Evolutionary conservation across 306 rosid species (phyloP).

Genomic region (Acacia confusa): DNA sequence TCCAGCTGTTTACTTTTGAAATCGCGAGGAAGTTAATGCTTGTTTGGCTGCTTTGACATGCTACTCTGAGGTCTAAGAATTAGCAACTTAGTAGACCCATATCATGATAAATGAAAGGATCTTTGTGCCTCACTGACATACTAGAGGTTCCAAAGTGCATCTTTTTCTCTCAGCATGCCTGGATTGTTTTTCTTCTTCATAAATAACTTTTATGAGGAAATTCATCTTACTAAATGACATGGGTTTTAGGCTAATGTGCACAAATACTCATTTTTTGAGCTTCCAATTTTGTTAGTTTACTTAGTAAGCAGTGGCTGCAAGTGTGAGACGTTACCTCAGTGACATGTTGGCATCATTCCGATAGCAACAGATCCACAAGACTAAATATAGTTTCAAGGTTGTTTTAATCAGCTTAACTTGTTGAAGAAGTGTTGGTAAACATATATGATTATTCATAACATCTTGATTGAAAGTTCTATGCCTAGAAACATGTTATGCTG

Average conservation of each 20-base stretch:
- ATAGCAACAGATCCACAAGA: neutral
- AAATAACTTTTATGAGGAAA: neutral
- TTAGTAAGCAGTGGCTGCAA: neutral
- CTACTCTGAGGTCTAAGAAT: constrained; percentile 11
- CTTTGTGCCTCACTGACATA: neutral
- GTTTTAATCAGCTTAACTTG: neutral
- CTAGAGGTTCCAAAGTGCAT: neutral
- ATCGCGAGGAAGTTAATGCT: neutral
- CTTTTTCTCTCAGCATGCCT: neutral
- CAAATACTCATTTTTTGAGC: neutral
- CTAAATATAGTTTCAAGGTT: neutral
- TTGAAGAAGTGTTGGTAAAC: neutral
- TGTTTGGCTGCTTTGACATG: neutral
- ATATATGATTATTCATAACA: neutral
- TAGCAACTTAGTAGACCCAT: neutral
- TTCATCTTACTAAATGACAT: neutral
- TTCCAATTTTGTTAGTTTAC: neutral
- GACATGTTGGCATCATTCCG: neutral
- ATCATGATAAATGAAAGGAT: neutral
- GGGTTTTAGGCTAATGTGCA: neutral
- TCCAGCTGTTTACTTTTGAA: neutral
- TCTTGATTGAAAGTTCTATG: neutral
- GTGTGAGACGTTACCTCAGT: neutral
- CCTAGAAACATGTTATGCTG: neutral
- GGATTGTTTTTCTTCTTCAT: neutral